These are phyloP conservation scores for Ascodesmis nigricans DNA, from an alignment of 495 filamentous ascomycete species.

Conservation along the genomic window DNA sequence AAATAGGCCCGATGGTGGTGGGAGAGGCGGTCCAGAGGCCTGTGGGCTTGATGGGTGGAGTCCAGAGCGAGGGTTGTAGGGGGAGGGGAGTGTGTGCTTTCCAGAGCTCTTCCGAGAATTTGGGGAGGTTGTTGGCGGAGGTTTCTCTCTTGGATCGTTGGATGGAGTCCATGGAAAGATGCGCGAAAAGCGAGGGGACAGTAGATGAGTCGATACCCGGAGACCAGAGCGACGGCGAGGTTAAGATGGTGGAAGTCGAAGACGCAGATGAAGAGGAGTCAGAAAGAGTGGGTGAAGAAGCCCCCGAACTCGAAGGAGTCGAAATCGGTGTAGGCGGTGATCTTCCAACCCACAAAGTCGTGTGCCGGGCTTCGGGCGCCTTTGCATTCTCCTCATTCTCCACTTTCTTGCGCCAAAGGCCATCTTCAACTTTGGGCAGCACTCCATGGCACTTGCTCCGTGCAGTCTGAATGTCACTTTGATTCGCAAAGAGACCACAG, in stretches of 20 bases:
- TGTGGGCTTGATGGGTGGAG: slow-evolving; percentile 8
- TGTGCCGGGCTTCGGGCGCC: neutral
- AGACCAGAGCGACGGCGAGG: too few species aligned
- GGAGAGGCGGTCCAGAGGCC: slow-evolving; percentile 11
- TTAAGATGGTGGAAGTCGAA: too few species aligned
- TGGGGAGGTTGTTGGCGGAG: slow-evolving; percentile 7
- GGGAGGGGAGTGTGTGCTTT: slow-evolving; percentile 8
- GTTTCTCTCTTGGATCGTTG: slow-evolving; percentile 13
- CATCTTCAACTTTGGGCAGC: neutral
- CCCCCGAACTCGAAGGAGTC: neutral
- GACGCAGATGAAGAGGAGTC: too few species aligned
- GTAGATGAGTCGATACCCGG: neutral
- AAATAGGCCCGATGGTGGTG: slow-evolving; percentile 12
- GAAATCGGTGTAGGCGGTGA: too few species aligned
- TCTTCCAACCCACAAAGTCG: neutral
- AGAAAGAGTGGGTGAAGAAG: too few species aligned
- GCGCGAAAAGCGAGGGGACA: slow-evolving; percentile 1
- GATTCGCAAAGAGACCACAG: neutral
- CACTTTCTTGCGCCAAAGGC: neutral
- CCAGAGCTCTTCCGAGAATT: slow-evolving; percentile 17
- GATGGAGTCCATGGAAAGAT: slow-evolving; percentile 3
- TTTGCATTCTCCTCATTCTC: neutral
- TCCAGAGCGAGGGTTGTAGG: slow-evolving; percentile 9
- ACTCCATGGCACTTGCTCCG: neutral
- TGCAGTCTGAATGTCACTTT: neutral